These are phyloP conservation scores for Coprinellus micaceus DNA, from an alignment of 768 basidiomycete species.

Conservation along the genomic window DNA sequence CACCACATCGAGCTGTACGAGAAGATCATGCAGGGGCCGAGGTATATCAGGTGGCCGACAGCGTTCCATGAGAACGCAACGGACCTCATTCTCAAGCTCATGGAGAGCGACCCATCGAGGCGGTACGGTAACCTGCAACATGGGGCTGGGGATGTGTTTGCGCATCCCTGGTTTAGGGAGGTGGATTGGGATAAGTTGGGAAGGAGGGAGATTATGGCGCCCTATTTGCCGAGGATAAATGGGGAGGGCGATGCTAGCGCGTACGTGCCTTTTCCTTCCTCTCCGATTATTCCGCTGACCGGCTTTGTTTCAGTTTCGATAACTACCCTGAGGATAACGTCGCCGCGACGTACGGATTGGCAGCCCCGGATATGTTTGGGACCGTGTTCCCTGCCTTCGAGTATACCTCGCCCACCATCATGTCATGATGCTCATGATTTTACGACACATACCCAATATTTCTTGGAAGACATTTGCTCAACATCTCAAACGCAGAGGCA, in stretches of 20 bases:
- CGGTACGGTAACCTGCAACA: constrained; percentile 87
- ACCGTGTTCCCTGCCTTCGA: constrained; percentile 76
- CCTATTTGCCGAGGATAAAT: constrained; percentile 87
- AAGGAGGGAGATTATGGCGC: constrained; percentile 86
- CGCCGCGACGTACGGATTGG: constrained; percentile 54
- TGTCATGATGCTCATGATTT: not conserved
- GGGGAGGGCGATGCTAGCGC: constrained; percentile 96
- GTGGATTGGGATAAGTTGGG: constrained; percentile 86
- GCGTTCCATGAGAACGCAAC: constrained; percentile 72
- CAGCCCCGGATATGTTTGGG: constrained; percentile 60
- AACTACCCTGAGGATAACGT: constrained; percentile 74
- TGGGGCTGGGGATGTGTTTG: constrained; percentile 88
- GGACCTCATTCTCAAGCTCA: constrained; percentile 85
- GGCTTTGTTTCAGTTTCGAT: constrained; percentile 55
- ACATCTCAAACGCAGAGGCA: not conserved
- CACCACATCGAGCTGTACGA: constrained; percentile 90
- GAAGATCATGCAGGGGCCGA: constrained; percentile 77
- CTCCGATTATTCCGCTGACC: not conserved
- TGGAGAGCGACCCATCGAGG: constrained; percentile 85
- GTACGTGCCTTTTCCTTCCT: constrained; percentile 42
- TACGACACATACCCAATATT: not conserved
- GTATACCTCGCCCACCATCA: constrained; percentile 42
- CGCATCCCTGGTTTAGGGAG: constrained; percentile 91
- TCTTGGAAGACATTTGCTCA: not conserved
- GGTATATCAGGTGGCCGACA: constrained; percentile 74